Conservation (phyloP, 140 eudicot species). For the Oenanthe javanica region DNA sequence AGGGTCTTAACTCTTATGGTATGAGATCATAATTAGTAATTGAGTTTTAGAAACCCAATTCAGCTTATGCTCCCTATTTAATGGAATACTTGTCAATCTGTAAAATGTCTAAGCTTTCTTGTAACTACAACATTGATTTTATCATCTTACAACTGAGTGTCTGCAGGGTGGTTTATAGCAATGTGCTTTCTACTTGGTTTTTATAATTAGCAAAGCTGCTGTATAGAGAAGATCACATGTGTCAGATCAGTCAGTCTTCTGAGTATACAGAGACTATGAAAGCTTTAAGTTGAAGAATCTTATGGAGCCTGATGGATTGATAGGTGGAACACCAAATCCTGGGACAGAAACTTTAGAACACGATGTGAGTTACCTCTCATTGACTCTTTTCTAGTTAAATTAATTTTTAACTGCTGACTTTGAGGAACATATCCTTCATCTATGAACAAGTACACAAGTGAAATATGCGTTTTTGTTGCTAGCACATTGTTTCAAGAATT, state of each 20-base stretch:
- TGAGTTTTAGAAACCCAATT: too few species aligned
- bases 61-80: too few species aligned
- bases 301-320: background rate
- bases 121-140: too few species aligned
- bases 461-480: too few species aligned
- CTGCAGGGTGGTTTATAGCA: background rate
- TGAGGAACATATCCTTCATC: background rate
- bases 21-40: too few species aligned
- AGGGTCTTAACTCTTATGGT: too few species aligned
- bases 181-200: background rate
- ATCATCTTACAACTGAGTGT: too few species aligned
- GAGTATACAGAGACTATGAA: background rate
- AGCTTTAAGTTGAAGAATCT: background rate
- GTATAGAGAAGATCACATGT: background rate
- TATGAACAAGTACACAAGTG: too few species aligned
- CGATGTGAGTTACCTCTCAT: background rate
- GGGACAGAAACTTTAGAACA: background rate
- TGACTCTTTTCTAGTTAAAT: too few species aligned
- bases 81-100: too few species aligned
- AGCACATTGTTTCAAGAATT: too few species aligned
- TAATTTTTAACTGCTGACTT: background rate
- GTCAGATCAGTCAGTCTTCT: background rate
- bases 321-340: background rate
- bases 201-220: background rate
- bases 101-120: too few species aligned